Evolutionary conservation across 495 filamentous ascomycete genomes (phyloP).

Genomic region (Neurospora terricola): DNA sequence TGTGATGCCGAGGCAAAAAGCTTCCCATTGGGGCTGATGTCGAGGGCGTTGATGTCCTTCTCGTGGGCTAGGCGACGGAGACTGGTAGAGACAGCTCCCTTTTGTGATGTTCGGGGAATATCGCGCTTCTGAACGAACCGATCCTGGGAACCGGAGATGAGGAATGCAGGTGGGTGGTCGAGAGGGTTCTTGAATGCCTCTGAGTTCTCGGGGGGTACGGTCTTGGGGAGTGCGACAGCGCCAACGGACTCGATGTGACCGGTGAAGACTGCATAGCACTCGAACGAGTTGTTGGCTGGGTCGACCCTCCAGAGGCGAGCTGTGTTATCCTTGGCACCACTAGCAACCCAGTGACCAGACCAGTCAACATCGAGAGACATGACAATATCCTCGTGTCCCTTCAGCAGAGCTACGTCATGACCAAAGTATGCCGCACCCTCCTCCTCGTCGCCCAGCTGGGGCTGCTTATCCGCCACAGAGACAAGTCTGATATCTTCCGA

Average conservation of each 20-base stretch:
- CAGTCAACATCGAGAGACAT: constrained; percentile 91
- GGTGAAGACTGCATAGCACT: constrained; percentile 68
- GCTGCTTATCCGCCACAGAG: constrained; percentile 35
- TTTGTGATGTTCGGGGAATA: constrained; percentile 39
- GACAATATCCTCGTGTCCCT: constrained; percentile 88
- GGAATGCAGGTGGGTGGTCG: constrained; percentile 68
- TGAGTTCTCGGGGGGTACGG: constrained; percentile 51
- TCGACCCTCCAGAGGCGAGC: constrained; percentile 88
- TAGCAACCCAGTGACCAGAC: constrained; percentile 94
- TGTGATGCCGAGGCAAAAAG: constrained; percentile 93
- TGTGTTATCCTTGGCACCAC: constrained; percentile 92
- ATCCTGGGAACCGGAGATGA: constrained; percentile 89
- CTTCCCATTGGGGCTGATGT: constrained; percentile 55
- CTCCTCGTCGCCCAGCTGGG: constrained; percentile 14
- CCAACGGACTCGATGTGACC: constrained; percentile 93
- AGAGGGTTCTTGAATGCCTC: constrained; percentile 56
- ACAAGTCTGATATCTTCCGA: constrained; percentile 87
- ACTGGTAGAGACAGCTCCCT: constrained; percentile 38
- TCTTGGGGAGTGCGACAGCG: constrained; percentile 74
- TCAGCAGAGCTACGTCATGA: constrained; percentile 72
- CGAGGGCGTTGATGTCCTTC: constrained; percentile 96
- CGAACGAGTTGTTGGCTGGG: constrained; percentile 60
- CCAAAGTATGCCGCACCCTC: constrained; percentile 59
- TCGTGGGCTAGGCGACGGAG: constrained; percentile 94
- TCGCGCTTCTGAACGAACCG: constrained; percentile 90